A percentile compares a stretch with the other conserved stretches of the same genome.
These are phyloP conservation scores for Tricholoma sp. DNA, from an alignment of 768 basidiomycete species.

Conservation along the genomic window DNA sequence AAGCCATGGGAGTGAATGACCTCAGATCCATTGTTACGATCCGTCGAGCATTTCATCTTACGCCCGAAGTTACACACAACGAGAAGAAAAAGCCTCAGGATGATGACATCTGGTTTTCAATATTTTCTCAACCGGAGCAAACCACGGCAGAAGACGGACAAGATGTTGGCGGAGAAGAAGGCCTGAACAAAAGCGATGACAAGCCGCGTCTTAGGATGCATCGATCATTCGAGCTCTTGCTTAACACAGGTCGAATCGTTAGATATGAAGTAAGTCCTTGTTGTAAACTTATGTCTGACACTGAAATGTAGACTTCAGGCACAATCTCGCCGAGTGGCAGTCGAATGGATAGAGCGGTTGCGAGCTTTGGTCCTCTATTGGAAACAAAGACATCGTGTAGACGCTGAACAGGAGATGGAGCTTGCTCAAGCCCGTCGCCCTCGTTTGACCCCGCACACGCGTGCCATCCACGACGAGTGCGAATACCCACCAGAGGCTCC, in stretches of 20 bases:
- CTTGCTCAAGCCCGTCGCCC: conserved; percentile 56
- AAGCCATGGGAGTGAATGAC: conserved; percentile 67
- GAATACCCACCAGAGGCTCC: conserved; percentile 47
- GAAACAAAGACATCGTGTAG: conserved; percentile 68
- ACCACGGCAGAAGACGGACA: conserved; percentile 46
- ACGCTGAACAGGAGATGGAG: conserved; percentile 80
- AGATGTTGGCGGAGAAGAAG: conserved; percentile 64
- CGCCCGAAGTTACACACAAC: conserved; percentile 32
- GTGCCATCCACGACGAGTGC: conserved; percentile 34
- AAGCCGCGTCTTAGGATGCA: conserved; percentile 46
- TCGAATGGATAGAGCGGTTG: conserved; percentile 84
- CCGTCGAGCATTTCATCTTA: conserved; percentile 52
- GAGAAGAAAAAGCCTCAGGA: conserved; percentile 24
- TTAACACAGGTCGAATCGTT: conserved; percentile 62
- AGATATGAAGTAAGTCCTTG: conserved; percentile 66
- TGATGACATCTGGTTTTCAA: conserved; percentile 27
- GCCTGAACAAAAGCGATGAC: conserved; percentile 36
- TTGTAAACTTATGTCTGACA: not conserved
- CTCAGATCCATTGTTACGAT: conserved; percentile 64
- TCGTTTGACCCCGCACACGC: conserved; percentile 54
- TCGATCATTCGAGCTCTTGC: conserved; percentile 73
- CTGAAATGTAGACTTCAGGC: conserved; percentile 36
- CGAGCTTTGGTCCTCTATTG: conserved; percentile 71
- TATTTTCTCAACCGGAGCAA: conserved; percentile 34
- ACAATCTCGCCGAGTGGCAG: conserved; percentile 55